These are phyloP conservation scores for Kluyveromyces dobzhanskii DNA, from an alignment of 805 yeast species.

Conservation along the genomic window DNA sequence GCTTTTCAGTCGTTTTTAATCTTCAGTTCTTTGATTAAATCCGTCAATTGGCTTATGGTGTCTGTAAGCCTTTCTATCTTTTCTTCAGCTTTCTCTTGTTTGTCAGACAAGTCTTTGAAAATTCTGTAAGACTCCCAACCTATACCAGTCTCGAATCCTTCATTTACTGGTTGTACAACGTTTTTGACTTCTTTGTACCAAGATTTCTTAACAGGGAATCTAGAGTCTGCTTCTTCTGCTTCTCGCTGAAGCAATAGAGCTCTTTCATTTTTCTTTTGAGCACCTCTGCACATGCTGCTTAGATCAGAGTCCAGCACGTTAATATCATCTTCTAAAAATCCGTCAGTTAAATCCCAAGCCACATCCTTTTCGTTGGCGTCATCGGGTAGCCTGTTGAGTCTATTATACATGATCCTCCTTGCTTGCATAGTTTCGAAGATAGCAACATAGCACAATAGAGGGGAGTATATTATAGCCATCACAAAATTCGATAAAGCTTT, in stretches of 20 bases:
- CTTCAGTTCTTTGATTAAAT: slow-evolving; percentile 14
- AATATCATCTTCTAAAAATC: slow-evolving; percentile 38
- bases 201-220: slow-evolving; percentile 43
- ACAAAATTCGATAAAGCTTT: slow-evolving; percentile 40
- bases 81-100: slow-evolving; percentile 8
- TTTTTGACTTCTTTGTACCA: slow-evolving; percentile 46
- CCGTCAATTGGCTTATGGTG: slow-evolving; percentile 12
- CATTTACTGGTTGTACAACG: slow-evolving; percentile 50
- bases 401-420: slow-evolving; percentile 60
- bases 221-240: slow-evolving; percentile 65
- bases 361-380: slow-evolving; percentile 73
- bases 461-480: slow-evolving; percentile 62
- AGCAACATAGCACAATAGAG: slow-evolving; percentile 54
- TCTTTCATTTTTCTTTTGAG: slow-evolving; percentile 27
- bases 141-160: slow-evolving; percentile 46
- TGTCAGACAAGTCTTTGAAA: slow-evolving; percentile 40
- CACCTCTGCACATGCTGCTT: slow-evolving; percentile 22
- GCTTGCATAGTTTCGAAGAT: slow-evolving; percentile 59
- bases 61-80: slow-evolving; percentile 13
- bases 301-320: slow-evolving; percentile 23
- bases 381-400: slow-evolving; percentile 54
- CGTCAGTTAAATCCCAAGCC: slow-evolving; percentile 81
- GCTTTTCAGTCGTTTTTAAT: slow-evolving; percentile 6
- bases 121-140: slow-evolving; percentile 58
- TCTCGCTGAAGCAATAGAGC: slow-evolving; percentile 41